Evolutionary conservation across 169 alveolate species (phyloP), one percentile per base, ranked within the genome.

Genomic region (Eimeria nieschulzi): DNA sequence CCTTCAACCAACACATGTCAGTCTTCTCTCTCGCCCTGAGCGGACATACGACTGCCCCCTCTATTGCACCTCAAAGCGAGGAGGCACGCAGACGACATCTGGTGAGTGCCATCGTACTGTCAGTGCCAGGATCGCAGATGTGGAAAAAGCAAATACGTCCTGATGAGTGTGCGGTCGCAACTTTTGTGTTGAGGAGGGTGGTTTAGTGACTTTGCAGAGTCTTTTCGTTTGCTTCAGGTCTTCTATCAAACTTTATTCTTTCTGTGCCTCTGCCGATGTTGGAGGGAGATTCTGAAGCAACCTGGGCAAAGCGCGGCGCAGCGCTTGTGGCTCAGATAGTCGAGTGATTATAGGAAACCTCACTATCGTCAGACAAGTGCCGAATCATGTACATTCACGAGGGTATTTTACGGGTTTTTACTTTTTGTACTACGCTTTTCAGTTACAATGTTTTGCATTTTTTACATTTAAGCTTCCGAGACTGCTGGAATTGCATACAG

Each of bases 241-340:
- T 75, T 33, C 55, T 53, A 12, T 80, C 88, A 13, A 80, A 61
- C 88, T 80, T 80, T 59, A 59, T 80, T 56, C n/a, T 80, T 33
- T 80, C 72, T 13, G 75, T 59, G 61, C 75, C 88, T 23, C 88
- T 80, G 7, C 88, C 88, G 19, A 80, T 80, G 12, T 56, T 25
- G 70, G 76, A 80, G 63, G 75, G 39, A 61, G 88, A 80, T 56
- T 25, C 88, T 26, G 76, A 80, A 80, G 75, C 88, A 15, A 5
- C 70, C 9, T 80, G 88, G 88, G 70, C 76, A 26, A 80, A 80
- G 63, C 73, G 88, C 1, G 88, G 88, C 26, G 63, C 88, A 80
- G 88, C 88, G 33, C 88, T 80, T 59, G 88, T 80, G 56, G 88
- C 76, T 59, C 88, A 80, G 59, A 25, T 80, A 12, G 88, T 59